Percentiles rank a stretch among this genome's conserved stretches.
These are phyloP conservation scores for Heritiera littoralis DNA, from an alignment of 345 rosid genomes.

Conservation along the genomic window DNA sequence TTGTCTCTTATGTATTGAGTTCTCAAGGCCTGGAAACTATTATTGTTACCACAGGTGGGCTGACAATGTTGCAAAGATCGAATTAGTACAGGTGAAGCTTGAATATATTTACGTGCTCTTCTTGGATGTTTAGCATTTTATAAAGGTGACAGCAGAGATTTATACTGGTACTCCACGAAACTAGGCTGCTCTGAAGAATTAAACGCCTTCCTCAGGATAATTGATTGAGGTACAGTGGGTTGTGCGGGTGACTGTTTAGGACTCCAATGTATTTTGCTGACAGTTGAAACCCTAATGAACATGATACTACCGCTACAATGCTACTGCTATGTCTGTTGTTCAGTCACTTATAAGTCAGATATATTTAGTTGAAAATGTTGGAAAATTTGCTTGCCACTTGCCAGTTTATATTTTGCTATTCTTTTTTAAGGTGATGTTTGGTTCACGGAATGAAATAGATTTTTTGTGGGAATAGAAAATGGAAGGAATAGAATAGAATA, in stretches of 20 bases:
- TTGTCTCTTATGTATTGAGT: not conserved
- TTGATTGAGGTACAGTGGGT: not conserved
- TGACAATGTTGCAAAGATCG: not conserved
- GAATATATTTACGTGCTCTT: not conserved
- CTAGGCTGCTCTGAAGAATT: not conserved
- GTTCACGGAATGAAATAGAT: no score
- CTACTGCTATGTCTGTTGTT: not conserved
- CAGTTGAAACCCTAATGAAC: not conserved
- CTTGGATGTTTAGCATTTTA: not conserved
- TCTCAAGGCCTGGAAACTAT: not conserved
- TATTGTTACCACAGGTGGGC: not conserved
- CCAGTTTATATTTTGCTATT: not conserved
- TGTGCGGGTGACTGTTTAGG: not conserved
- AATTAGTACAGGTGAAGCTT: not conserved
- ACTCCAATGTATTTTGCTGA: not conserved
- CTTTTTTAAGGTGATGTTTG: no score
- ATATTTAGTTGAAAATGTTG: not conserved
- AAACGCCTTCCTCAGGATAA: not conserved
- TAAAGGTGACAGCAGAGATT: not conserved
- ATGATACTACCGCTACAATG: no score
- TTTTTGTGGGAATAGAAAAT: no score
- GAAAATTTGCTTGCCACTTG: not conserved
- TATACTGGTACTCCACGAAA: not conserved
- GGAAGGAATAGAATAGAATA: no score
- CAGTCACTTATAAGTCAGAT: not conserved